Evolutionary conservation across 1,284 basidiomycete species (phyloP), one percentile per base, ranked within the genome.

Genomic region (Flammula alnicola): DNA sequence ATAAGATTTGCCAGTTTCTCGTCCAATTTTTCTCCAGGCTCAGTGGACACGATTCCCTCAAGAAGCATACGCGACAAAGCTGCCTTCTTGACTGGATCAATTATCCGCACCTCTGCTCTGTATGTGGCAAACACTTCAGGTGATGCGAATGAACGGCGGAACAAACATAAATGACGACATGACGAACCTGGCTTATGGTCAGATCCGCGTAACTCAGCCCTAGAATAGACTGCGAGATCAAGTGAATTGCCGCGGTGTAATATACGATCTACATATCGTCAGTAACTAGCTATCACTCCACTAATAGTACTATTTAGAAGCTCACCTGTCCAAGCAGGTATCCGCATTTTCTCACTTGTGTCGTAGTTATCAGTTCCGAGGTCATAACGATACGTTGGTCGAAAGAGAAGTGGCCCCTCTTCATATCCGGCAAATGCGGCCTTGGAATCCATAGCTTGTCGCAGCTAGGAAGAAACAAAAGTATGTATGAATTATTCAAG

Each of bases 321-420:
- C 78, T 48, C 52, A 93, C 92, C 93, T 61, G 95, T 99, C 95
- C 96, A 99, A 6, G 96, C 93, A 1, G 97, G 97, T 64, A 98
- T 90, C 5, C 97, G 83, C 78, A 89, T 84, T 74, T 99, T 99
- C 69, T 99, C 97, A 56, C 93, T 93, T 3, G 93, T 90, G 67
- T 99, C 97, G 67, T 98, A 99, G 39, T 77, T 77, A 57, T 96
- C 88, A 6, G 93, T 88, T 10, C 86, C 84, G 2, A 88, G 63
- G 65, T 95, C 91, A 65, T 93, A 95, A 56, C 88, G 84, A 71
- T 95, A 95, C 3, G 94, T 97, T 1, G 95, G 94, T 11, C 81
- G 77, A 73, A 99, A 99, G 3, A 88, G 66, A 31, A 99, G 70
- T 0, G 90, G 88, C 0, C 93, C 95, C 69, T 99, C 97, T 43